These are phyloP conservation scores for Neospora caninum DNA, from an alignment of 169 alveolate genomes.

Conservation along the genomic window DNA sequence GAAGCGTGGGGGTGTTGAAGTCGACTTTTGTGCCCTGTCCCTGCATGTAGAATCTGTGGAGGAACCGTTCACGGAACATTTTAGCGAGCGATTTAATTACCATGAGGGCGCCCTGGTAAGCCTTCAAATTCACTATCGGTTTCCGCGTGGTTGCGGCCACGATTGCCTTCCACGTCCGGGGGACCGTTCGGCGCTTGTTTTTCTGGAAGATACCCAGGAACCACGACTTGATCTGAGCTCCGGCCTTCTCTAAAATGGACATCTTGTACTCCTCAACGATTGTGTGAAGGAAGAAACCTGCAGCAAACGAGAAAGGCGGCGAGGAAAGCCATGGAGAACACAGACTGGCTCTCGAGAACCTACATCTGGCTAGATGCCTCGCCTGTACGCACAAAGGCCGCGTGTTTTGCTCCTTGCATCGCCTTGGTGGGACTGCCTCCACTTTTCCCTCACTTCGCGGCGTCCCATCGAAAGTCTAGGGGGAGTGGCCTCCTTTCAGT, in stretches of 20 bases:
- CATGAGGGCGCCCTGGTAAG: conserved; percentile 56
- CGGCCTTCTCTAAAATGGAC: background rate
- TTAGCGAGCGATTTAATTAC: background rate
- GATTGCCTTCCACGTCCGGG: conserved; percentile 46
- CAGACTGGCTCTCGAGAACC: background rate
- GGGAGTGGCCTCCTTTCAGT: background rate
- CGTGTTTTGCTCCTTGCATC: no score
- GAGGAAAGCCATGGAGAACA: background rate
- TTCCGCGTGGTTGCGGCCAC: background rate
- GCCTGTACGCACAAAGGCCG: no score
- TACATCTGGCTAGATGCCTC: no score
- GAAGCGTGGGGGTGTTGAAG: background rate
- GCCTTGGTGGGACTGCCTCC: no score
- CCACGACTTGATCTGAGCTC: conserved; percentile 34
- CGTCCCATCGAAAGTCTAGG: no score
- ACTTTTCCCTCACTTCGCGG: no score
- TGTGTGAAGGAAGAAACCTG: conserved; percentile 61
- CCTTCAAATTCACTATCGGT: background rate
- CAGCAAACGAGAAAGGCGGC: background rate
- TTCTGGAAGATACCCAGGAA: conserved; percentile 39
- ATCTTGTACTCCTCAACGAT: conserved; percentile 44
- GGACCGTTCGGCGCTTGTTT: conserved; percentile 22
- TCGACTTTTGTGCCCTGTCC: background rate
- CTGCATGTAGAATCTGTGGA: background rate
- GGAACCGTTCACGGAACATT: conserved; percentile 32